Conservation (phyloP, 352 stramenopile species). For the Pelagophyceae sp. region DNA sequence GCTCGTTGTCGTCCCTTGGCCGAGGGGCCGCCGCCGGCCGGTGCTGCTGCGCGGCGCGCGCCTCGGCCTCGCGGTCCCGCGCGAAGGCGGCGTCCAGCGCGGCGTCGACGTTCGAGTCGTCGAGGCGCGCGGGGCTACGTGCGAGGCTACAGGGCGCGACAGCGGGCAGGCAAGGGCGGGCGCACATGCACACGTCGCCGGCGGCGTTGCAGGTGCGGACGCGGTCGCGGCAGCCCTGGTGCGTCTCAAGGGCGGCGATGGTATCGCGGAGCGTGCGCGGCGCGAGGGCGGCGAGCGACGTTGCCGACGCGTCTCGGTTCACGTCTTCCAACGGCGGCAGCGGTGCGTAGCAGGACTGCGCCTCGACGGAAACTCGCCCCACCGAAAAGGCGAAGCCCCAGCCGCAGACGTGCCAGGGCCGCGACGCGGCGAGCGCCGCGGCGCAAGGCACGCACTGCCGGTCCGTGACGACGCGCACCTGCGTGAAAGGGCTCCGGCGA, state of each 20-base stretch:
- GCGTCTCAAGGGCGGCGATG: not conserved
- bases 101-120: no score
- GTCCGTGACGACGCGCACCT: not conserved
- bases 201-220: not conserved
- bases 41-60: no score
- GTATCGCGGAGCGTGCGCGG: not conserved
- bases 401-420: not conserved
- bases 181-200: no score
- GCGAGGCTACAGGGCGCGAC: no score
- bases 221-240: not conserved
- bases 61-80: no score
- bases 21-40: not conserved
- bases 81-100: no score
- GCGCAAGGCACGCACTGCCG: no score
- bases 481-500: not conserved
- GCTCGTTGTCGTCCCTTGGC: not conserved
- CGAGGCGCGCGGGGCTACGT: no score
- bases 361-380: not conserved
- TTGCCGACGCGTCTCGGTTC: no score
- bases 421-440: no score
- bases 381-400: not conserved
- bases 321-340: not conserved
- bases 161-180: no score
- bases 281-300: not conserved
- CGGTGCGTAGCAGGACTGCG: not conserved